A percentile compares a stretch with the other conserved stretches of the same genome.
Evolutionary conservation across 768 basidiomycete genomes (phyloP).

Genomic region (Saitozyma sp.): DNA sequence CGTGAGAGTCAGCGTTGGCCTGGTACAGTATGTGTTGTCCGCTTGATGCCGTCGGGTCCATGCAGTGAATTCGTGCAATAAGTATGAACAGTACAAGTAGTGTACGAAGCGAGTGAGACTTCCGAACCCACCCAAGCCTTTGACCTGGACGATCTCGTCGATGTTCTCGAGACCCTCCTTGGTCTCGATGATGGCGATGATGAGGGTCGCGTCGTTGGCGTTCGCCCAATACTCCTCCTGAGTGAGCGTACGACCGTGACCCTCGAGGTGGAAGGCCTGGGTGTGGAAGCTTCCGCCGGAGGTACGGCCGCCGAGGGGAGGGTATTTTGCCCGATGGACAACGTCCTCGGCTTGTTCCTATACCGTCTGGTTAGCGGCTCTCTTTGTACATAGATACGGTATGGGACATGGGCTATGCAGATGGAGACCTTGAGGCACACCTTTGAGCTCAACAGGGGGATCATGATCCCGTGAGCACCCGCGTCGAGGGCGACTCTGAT

Average conservation of each 20-base stretch:
- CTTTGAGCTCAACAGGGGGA: no score
- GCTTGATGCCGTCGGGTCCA: no score
- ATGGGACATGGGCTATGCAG: no score
- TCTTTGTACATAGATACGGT: no score
- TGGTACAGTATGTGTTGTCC: no score
- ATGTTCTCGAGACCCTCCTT: slow-evolving; percentile 20
- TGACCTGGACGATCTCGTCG: slow-evolving; percentile 15
- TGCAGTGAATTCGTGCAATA: no score
- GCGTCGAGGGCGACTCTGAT: no score
- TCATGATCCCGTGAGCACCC: no score
- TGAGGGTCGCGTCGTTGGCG: slow-evolving; percentile 15
- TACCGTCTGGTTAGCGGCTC: no score
- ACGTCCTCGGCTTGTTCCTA: slow-evolving; percentile 8
- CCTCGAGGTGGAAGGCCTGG: slow-evolving; percentile 14
- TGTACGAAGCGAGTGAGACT: neutral
- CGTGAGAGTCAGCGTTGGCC: neutral
- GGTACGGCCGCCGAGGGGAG: slow-evolving; percentile 13
- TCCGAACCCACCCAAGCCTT: slow-evolving; percentile 11
- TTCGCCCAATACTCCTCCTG: slow-evolving; percentile 14
- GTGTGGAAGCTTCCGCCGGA: slow-evolving; percentile 12
- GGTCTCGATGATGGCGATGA: slow-evolving; percentile 19
- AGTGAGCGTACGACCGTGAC: slow-evolving; percentile 12
- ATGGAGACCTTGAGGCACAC: no score
- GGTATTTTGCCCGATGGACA: slow-evolving; percentile 16
- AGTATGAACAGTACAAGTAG: no score